Percentiles rank a stretch among this genome's conserved stretches.
phyloP scores from a whole-genome alignment of 495 filamentous ascomycete species.

The Penicillium robsamsonii region DNA sequence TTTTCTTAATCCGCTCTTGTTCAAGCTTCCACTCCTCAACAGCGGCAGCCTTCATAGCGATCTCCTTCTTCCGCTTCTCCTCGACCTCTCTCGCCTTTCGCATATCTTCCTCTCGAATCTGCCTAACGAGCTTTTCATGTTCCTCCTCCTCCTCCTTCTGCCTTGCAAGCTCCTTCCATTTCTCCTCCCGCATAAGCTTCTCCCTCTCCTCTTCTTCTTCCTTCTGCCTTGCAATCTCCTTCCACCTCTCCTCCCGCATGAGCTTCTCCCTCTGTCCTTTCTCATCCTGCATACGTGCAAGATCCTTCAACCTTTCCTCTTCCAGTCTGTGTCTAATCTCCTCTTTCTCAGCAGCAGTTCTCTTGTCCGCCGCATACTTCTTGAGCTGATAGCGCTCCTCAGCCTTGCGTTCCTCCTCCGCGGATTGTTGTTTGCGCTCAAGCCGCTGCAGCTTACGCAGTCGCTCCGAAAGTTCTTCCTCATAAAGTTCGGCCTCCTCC shows the following conservation, averaged over 20 bases:
- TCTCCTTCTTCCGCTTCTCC: conserved; percentile 27
- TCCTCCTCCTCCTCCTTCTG: conserved; percentile 21
- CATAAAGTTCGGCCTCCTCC: conserved; percentile 39
- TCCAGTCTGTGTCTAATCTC: conserved; percentile 15
- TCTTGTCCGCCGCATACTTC: conserved; percentile 32
- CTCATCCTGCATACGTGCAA: conserved; percentile 2
- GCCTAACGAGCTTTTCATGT: conserved; percentile 20
- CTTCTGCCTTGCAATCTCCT: conserved; percentile 19
- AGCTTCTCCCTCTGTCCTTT: conserved; percentile 14
- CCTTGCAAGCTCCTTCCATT: conserved; percentile 20
- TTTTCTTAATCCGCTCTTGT: conserved; percentile 41
- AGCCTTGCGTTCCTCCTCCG: conserved; percentile 33
- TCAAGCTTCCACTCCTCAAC: conserved; percentile 47
- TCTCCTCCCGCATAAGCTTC: conserved; percentile 22
- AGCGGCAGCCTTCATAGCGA: conserved; percentile 28
- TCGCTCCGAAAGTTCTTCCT: conserved; percentile 38
- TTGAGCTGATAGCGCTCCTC: conserved; percentile 31
- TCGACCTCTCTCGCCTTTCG: conserved; percentile 33
- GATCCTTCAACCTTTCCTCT: conserved; percentile 24
- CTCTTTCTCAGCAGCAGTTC: conserved; percentile 31
- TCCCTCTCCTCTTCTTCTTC: conserved; percentile 15
- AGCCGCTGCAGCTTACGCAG: conserved; percentile 33
- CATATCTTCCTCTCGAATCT: conserved; percentile 25
- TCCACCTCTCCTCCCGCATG: conserved; percentile 25
- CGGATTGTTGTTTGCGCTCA: conserved; percentile 34